A percentile compares a stretch with the other conserved stretches of the same genome.
phyloP scores from a whole-genome alignment of 1,284 basidiomycete species.

The Ganoderma lingzhi region DNA sequence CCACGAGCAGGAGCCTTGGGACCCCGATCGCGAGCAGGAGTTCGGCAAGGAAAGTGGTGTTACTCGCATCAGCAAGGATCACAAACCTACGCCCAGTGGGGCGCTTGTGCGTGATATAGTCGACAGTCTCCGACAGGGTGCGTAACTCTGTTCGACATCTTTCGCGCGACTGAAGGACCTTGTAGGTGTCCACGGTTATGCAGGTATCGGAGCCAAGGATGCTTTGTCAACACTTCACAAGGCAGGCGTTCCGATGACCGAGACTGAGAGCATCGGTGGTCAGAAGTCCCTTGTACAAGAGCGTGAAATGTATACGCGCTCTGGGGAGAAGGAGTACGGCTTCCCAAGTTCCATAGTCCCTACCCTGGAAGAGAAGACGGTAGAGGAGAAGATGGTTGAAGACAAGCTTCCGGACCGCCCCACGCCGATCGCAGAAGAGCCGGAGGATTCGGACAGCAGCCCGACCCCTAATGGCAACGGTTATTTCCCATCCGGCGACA shows the following conservation, averaged over 20 bases:
- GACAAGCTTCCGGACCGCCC: conserved; percentile 38
- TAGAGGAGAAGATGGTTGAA: conserved; percentile 54
- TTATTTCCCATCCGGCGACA: neutral
- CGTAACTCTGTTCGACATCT: conserved; percentile 8
- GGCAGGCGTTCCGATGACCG: conserved; percentile 51
- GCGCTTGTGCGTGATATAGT: conserved; percentile 47
- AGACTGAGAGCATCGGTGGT: conserved; percentile 47
- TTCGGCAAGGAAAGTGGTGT: conserved; percentile 50
- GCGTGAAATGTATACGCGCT: conserved; percentile 59
- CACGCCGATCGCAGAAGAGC: conserved; percentile 41
- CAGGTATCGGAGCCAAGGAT: conserved; percentile 48
- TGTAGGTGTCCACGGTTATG: conserved; percentile 53
- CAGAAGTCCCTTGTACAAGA: conserved; percentile 57
- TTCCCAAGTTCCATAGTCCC: conserved; percentile 76
- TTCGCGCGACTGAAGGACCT: neutral
- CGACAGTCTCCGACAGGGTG: conserved; percentile 61
- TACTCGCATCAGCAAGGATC: conserved; percentile 42
- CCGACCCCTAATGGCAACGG: neutral
- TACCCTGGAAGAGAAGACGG: conserved; percentile 75
- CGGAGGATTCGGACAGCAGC: conserved; percentile 10
- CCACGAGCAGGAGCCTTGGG: conserved; percentile 74
- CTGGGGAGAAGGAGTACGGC: conserved; percentile 60
- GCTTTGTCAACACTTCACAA: conserved; percentile 50
- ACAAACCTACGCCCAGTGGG: conserved; percentile 47
- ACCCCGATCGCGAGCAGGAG: conserved; percentile 81